Evolutionary conservation across 2,329 filamentous ascomycete genomes (phyloP).

Genomic region (Aspergillus aculeatus): DNA sequence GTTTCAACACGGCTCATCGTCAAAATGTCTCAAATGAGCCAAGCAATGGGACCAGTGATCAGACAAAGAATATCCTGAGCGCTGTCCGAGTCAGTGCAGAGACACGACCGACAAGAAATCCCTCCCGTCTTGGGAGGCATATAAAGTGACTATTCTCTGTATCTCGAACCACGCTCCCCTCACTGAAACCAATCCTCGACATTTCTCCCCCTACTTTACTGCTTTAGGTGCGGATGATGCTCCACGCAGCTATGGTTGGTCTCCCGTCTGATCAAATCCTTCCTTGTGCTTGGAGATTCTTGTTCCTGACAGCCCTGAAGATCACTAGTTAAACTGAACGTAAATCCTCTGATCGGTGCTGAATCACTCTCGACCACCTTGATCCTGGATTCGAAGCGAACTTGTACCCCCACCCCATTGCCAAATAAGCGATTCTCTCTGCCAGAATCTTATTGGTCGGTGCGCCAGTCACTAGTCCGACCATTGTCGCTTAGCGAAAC

Average conservation of each 20-base stretch:
- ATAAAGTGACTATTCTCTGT: background rate
- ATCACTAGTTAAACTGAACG: constrained; percentile 3
- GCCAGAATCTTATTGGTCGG: background rate
- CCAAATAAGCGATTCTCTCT: background rate
- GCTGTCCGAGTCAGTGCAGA: background rate
- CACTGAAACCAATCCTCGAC: background rate
- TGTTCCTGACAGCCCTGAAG: constrained; percentile 6
- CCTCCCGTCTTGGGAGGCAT: background rate
- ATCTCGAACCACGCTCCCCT: background rate
- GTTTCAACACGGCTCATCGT: background rate
- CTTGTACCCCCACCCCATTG: constrained; percentile 62
- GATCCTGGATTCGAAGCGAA: constrained; percentile 68
- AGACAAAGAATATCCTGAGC: background rate
- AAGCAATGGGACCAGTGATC: background rate
- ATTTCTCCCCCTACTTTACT: constrained; percentile 6
- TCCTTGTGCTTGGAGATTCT: background rate
- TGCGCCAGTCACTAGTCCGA: constrained; percentile 1
- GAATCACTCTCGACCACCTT: constrained; percentile 51
- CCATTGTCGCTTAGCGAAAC: constrained; percentile 13
- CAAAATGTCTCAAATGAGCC: background rate
- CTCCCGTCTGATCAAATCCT: background rate
- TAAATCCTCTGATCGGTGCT: constrained; percentile 1
- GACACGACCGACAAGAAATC: background rate
- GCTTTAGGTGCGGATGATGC: constrained; percentile 12
- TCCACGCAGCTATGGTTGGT: constrained; percentile 16